A percentile compares a stretch with the other conserved stretches of the same genome.
These are phyloP conservation scores for Ogataea hybrid DNA, from an alignment of 1,139 yeast genomes.

Conservation along the genomic window DNA sequence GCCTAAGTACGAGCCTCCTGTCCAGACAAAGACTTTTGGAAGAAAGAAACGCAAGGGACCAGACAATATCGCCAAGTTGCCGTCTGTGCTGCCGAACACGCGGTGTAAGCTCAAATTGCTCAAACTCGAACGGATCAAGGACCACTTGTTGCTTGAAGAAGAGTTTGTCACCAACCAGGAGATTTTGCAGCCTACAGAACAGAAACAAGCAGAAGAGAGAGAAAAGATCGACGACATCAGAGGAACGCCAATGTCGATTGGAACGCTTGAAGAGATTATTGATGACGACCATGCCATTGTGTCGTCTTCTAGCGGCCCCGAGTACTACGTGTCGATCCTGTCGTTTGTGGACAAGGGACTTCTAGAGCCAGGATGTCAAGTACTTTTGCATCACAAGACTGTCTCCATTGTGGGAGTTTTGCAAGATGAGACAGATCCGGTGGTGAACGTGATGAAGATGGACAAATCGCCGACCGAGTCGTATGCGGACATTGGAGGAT, in stretches of 20 bases:
- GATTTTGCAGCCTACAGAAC: constrained; percentile 92
- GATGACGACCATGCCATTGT: constrained; percentile 99
- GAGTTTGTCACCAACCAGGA: constrained; percentile 96
- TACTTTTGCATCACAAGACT: constrained; percentile 90
- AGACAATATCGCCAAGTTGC: constrained; percentile 83
- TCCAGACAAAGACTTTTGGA: constrained; percentile 81
- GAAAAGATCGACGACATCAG: constrained; percentile 93
- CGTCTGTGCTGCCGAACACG: constrained; percentile 87
- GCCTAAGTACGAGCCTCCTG: constrained; percentile 98
- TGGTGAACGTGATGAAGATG: constrained; percentile 96
- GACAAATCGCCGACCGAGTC: constrained; percentile 97
- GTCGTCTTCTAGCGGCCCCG: constrained; percentile 94
- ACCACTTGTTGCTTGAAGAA: constrained; percentile 90
- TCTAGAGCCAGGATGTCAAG: constrained; percentile 98
- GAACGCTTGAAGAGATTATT: constrained; percentile 93
- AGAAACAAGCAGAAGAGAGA: constrained; percentile 93
- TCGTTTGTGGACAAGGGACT: constrained; percentile 98
- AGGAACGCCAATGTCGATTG: constrained; percentile 96
- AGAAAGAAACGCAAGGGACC: constrained; percentile 92
- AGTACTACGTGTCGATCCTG: constrained; percentile 91
- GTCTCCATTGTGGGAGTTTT: constrained; percentile 93
- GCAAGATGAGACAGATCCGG: constrained; percentile 97
- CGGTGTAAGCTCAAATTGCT: constrained; percentile 88
- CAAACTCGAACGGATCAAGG: constrained; percentile 95
- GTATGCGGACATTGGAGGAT: constrained; percentile 97